Percentiles rank a stretch among this genome's conserved stretches.
Conservation (phyloP, 1,284 basidiomycete genomes). For the Mycena sp. region DNA sequence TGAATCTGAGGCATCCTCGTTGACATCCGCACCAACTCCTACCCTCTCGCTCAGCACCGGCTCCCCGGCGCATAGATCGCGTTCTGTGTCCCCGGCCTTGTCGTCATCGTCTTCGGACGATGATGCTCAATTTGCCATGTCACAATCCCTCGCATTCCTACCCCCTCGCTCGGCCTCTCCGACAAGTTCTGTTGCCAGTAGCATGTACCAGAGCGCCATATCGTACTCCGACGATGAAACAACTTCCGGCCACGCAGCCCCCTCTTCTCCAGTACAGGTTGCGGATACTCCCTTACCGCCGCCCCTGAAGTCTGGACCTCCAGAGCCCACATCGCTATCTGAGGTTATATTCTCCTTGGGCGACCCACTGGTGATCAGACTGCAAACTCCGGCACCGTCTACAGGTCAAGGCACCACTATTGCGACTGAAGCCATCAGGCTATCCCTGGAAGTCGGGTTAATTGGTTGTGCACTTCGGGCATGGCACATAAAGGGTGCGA, state of each 20-base stretch:
- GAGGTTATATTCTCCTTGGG: constrained; percentile 68
- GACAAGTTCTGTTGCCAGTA: constrained; percentile 58
- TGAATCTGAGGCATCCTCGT: constrained; percentile 19
- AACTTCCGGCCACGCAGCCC: constrained; percentile 11
- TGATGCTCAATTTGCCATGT: constrained; percentile 74
- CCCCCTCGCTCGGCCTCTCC: constrained; percentile 59
- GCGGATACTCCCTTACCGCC: not conserved
- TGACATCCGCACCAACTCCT: constrained; percentile 29
- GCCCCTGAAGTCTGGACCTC: constrained; percentile 19
- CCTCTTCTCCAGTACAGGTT: constrained; percentile 6
- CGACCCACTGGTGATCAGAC: constrained; percentile 64
- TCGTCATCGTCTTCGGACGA: constrained; percentile 70
- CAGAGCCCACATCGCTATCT: constrained; percentile 9
- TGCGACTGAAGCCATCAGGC: constrained; percentile 40
- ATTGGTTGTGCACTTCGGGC: constrained; percentile 64
- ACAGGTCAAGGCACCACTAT: constrained; percentile 10
- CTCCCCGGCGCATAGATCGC: constrained; percentile 33
- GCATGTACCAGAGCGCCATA: constrained; percentile 82
- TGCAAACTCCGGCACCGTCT: constrained; percentile 54
- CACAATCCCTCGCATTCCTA: constrained; percentile 76
- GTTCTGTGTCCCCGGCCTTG: constrained; percentile 56
- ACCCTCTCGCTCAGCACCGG: constrained; percentile 41
- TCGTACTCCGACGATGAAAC: constrained; percentile 50
- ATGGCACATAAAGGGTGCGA: constrained; percentile 60
- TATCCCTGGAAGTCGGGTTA: constrained; percentile 60